A percentile compares a stretch with the other conserved stretches of the same genome.
Conservation (phyloP, 169 alveolate species). For the Plasmodium blacklocki region DNA sequence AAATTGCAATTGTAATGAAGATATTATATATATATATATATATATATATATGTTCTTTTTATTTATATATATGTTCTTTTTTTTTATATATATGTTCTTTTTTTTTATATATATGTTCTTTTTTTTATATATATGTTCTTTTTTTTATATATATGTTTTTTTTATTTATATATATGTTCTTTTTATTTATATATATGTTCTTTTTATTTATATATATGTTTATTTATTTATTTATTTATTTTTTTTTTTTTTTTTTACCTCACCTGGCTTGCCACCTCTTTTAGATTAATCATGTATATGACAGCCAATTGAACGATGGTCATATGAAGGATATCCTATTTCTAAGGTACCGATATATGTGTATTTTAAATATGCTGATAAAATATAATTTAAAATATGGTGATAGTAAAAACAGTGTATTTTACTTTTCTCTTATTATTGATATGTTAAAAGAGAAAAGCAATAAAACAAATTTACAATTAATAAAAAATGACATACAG, state of each 20-base stretch:
- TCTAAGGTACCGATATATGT: conserved; percentile 27
- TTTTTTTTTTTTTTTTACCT: background rate
- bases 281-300: conserved; percentile 25
- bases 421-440: conserved; percentile 19
- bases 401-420: conserved; percentile 12
- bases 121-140: background rate
- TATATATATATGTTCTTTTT: background rate
- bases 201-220: background rate
- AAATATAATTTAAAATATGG: conserved; percentile 34
- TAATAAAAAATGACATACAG: conserved; percentile 56
- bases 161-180: too few species aligned
- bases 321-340: conserved; percentile 12
- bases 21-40: background rate
- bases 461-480: conserved; percentile 10
- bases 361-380: conserved; percentile 19
- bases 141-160: background rate
- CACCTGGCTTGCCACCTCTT: background rate
- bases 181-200: background rate
- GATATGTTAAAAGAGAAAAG: conserved; percentile 41
- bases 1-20: background rate
- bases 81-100: background rate
- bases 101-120: background rate
- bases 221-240: background rate
- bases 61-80: background rate
- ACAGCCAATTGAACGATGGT: background rate